Conservation (phyloP, 257 asterid species). For the Leonotis leonurus region DNA sequence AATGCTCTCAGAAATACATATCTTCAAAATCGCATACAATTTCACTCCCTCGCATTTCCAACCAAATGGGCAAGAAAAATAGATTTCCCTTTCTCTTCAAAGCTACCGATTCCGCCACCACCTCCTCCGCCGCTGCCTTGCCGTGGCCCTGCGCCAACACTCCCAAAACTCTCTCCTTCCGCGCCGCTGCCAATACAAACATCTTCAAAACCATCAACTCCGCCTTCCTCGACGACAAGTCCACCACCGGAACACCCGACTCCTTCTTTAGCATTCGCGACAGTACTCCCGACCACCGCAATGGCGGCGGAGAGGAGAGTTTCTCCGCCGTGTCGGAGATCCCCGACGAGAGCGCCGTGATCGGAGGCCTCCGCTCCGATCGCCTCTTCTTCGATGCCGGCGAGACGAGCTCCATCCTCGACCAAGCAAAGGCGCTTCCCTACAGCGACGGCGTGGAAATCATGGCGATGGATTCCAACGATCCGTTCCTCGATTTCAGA, state of each 20-base stretch:
- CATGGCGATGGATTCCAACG: conserved; percentile 29
- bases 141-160: conserved; percentile 38
- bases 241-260: conserved; percentile 1
- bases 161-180: conserved; percentile 50
- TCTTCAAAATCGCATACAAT: too few relatives aligned
- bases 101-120: conserved; percentile 16
- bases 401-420: conserved; percentile 43
- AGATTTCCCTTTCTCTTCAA: conserved; percentile 46
- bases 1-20: conserved; percentile 13
- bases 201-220: conserved; percentile 32
- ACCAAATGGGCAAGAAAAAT: conserved; percentile 28
- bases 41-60: not conserved
- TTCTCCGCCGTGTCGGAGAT: conserved; percentile 3
- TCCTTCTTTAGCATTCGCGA: too few relatives aligned
- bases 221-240: conserved; percentile 19
- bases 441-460: conserved; percentile 19
- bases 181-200: conserved; percentile 11
- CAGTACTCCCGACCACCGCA: conserved; percentile 18
- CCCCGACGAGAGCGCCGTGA: conserved; percentile 27
- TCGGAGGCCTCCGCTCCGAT: conserved; percentile 31
- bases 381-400: conserved; percentile 52
- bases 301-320: conserved; percentile 2
- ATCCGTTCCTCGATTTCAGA: conserved; percentile 45
- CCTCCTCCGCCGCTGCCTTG: conserved; percentile 19
- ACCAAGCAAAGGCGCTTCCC: conserved; percentile 23